phyloP scores from a whole-genome alignment of 768 basidiomycete genomes.

The Dacryopinax primogenitus region DNA sequence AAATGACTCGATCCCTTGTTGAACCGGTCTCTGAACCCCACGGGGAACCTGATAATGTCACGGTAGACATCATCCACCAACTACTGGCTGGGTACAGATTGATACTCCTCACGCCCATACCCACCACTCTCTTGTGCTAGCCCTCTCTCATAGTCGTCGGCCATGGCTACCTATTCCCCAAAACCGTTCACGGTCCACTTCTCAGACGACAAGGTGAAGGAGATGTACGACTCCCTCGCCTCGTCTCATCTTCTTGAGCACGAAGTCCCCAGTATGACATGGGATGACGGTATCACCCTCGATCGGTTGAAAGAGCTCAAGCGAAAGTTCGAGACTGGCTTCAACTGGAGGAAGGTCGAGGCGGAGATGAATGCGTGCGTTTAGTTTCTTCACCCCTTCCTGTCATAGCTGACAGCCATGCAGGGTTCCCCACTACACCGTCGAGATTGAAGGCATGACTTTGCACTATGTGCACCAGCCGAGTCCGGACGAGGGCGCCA shows the following conservation, averaged over 20 bases:
- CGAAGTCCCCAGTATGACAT: constrained; percentile 8
- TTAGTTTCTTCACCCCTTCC: too few species aligned
- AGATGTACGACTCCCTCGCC: constrained; percentile 3
- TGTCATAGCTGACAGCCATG: not conserved
- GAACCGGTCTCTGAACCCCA: too few species aligned
- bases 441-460: constrained; percentile 8
- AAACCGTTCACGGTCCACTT: constrained; percentile 3
- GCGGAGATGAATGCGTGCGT: constrained; percentile 7
- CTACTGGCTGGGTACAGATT: too few species aligned
- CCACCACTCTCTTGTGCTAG: too few species aligned
- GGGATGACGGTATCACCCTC: not conserved
- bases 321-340: constrained; percentile 2
- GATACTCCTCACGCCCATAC: too few species aligned
- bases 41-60: too few species aligned
- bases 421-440: not conserved
- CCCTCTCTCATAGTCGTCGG: not conserved
- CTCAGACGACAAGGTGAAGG: not conserved
- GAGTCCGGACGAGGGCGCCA: constrained; percentile 10
- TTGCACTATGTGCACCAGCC: constrained; percentile 17
- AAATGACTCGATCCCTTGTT: too few species aligned
- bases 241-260: not conserved
- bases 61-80: too few species aligned
- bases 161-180: not conserved
- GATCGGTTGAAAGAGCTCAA: not conserved
- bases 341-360: constrained; percentile 14